phyloP scores from a whole-genome alignment of 768 basidiomycete genomes.

The Fibroporia radiculosa region DNA sequence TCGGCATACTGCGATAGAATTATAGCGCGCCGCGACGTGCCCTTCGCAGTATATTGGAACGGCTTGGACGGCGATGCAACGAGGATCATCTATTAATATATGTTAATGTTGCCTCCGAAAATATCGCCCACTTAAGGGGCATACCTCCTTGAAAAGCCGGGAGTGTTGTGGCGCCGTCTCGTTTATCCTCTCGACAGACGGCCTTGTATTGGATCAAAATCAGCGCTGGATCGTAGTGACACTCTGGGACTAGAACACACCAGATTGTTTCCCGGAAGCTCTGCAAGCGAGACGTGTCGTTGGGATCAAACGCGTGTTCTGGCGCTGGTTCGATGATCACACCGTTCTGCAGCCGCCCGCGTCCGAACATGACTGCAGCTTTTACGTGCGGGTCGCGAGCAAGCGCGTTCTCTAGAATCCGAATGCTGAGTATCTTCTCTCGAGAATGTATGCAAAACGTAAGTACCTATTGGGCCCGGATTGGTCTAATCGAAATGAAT shows the following conservation, averaged over 20 bases:
- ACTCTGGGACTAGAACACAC: conserved; percentile 13
- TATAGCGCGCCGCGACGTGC: conserved; percentile 22
- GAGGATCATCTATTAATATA: conserved; percentile 25
- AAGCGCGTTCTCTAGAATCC: conserved; percentile 26
- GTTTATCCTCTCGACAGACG: conserved; percentile 33
- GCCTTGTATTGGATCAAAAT: conserved; percentile 5
- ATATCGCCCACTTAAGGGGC: too few relatives aligned
- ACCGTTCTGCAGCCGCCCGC: conserved; percentile 31
- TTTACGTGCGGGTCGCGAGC: conserved; percentile 25
- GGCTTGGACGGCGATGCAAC: conserved; percentile 24
- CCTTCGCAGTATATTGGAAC: conserved; percentile 26
- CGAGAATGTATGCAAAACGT: background rate
- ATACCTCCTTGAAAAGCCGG: conserved; percentile 40
- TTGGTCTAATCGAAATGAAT: conserved; percentile 24
- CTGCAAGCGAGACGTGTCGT: conserved; percentile 21
- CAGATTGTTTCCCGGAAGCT: conserved; percentile 31
- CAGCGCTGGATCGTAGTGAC: background rate
- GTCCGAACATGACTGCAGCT: conserved; percentile 32
- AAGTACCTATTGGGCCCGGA: conserved; percentile 29
- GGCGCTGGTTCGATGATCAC: conserved; percentile 30
- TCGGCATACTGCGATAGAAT: conserved; percentile 25
- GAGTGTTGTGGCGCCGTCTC: conserved; percentile 37
- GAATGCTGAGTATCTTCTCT: background rate
- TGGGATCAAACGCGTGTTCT: conserved; percentile 24
- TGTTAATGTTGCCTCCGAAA: too few relatives aligned